Evolutionary conservation across 495 filamentous ascomycete species (phyloP), one percentile per base, ranked within the genome.

Genomic region (Achaetomiella virescens): DNA sequence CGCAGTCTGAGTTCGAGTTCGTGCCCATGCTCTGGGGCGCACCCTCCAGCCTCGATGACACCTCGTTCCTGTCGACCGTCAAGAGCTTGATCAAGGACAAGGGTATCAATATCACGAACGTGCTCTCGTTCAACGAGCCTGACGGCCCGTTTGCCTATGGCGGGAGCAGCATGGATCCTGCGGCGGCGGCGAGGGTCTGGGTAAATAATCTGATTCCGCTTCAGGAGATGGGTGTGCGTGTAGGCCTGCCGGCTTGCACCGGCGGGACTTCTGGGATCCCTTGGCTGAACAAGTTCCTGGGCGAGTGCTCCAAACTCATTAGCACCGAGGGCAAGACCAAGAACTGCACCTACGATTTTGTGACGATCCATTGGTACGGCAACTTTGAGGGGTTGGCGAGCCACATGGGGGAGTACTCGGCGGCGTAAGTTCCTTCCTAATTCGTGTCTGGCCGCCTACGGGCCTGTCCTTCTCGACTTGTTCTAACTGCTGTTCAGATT

Each of bases 11-110:
- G 0, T 78, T 90, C 58, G 71, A 88, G 63, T 91, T 89, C 61
- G 84, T 91, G n/a, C 87, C 88, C 29, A 89, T 89, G 87, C 76
- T 90, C 29, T 91, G 84, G 84, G 87, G 87, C 27, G 69, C 70
- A 8, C 71, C 71, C 3, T 21, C 54, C 17, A 53, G 65, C n/a
- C 64, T 72, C 44, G 68, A 66, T 61, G 74, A 80, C 51, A 81
- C 72, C 6, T 65, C 75, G 11, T 88, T 88, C 68, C 68, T 81
- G 29, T 69, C 76, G 43, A 73, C 70, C 15, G 75, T 89, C 22
- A 69, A 63, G 43, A 29, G 57, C 10, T 72, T 81, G 60, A 76
- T 86, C 55, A 60, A 71, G 27, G 57, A 68, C 31, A 58, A 60
- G 17, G 82, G 83, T 15, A 70, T 72, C n/a, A 80, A 81, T 25